Evolutionary conservation across 805 yeast genomes (phyloP), one percentile per base, ranked within the genome.

Genomic region (Candida morakotiae): DNA sequence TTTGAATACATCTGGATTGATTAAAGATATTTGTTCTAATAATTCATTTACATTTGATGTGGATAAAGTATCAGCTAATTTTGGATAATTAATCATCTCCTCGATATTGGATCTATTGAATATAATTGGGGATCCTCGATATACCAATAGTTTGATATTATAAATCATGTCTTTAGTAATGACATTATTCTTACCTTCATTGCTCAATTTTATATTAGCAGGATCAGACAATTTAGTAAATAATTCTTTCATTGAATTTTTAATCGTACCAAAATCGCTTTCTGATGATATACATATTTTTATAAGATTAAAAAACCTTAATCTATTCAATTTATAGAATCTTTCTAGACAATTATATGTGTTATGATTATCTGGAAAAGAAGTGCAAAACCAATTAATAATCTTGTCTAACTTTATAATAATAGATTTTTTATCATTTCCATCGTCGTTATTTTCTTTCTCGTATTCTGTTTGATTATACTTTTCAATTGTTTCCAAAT

Each of bases 61-160:
- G 46, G 62, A 50, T 9, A 56, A 46, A 31, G 56, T 51, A 5
- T 47, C 36, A 2, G 55, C 34, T 34, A 73, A 65, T 38, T 65
- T 69, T 5, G 75, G 60, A 24, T 67, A 49, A 14, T 60, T 67
- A n/a, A 84, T 56, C 4, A 85, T 58, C 13, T 75, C 66, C 0
- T 73, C 57, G 14, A 87, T 65, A 48, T 78, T 83, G 15, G 86
- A 74, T 47, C 74, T 72, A 60, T 87, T 88, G 57, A 73, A 83
- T 16, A 81, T 52, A 3, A 83, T 56, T 22, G 74, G 67, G 0
- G 89, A 71, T 0, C 82, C 56, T 44, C 95, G 68, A 46, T 77
- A 80, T 24, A 84, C 48, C 18, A 87, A 50, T 2, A 83, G 57
- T 46, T 77, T 74, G 41, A 86, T 61, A 11, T 75, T 73, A 1